Base-by-base conservation (phyloP, 2,329 filamentous ascomycete genomes). In the Pseudogymnoascus sp. region DNA sequence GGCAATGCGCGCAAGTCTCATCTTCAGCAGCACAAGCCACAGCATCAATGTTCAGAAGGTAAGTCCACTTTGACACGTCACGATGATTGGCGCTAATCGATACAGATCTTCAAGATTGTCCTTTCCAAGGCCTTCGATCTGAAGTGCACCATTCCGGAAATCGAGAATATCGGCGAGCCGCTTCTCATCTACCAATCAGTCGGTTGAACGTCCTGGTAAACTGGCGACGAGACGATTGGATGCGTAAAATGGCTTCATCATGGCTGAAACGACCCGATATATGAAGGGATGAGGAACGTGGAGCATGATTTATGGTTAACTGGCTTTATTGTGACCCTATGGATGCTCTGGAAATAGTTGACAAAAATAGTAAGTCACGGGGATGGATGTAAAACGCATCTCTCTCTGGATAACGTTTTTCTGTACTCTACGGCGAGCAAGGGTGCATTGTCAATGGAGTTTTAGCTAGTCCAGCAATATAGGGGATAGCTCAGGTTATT, bases 1-100 rank as follows among this genome's bases (percentile, higher is more conserved):
- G 76, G 94, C 94, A 10, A 99, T 99, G 94, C 91, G 95, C 71
- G 94, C 94, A 65, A 92, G 91, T 71, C 82, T 99, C 72, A 97
- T 99, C 72, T 99, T 99, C 77, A 96, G 92, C 78, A 97, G 93
- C 77, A 99, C 94, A 62, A 97, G 92, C 75, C 94, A 99, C 78
- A 97, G 92, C 76, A 99, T 99, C 81, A 99, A 99, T 71, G 94
- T 99, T 67, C 94, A 99, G 78, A 99, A 97, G 89, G 93, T 96
- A 74, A 59, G 76, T 65, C 23, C 35, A 21, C 23, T 4, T 12
- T 50, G 18, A 12, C 33, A 56, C 38, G 6, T 7, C 1, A 10
- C 7, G 8, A 14, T 33, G 8, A 35, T 18, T 37, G 59, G 60
- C 38, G 14, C 59, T 60, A 60, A 60, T 60, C 10, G 12, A n/a